Base-by-base conservation (phyloP, 495 filamentous ascomycete species). In the Apodospora peruviana region DNA sequence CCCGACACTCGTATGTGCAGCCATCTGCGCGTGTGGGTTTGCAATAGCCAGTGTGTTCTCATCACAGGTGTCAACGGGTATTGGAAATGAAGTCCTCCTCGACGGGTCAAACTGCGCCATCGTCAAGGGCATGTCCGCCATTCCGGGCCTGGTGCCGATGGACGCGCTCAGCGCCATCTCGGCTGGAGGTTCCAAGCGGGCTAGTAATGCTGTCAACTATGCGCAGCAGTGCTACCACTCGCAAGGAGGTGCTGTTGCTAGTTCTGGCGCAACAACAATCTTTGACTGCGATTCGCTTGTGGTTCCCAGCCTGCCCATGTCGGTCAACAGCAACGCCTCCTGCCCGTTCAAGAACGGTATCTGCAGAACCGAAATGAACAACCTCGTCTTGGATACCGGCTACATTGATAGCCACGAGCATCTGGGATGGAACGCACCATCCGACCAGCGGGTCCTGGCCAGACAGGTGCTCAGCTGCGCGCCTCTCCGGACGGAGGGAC, bases 391-490 rank as follows among this genome's bases (percentile, higher is more conserved):
- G 0, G 54, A 60, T 20, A 54, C 50, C 10, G 58, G 58, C 7
- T 41, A 24, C 22, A 17, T 60, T 10, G 48, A 52, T 43, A 57
- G 47, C 43, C 46, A 54, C 19, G 18, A 23, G 0, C 36, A 60
- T 32, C 34, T 60, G 5, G 58, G 58, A 16, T 17, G 57, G 18
- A 60, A 60, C 39, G 43, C 51, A 7, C 54, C 54, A 2, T n/a
- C 16, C 16, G 20, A 60, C 21, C 24, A 48, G 0, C 22, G 50
- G 23, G 37, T 55, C 12, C 22, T 38, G n/a, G 43, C 37, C 17
- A 18, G 58, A 27, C 23, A 44, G 3, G 44, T 57, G 5, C 27
- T 42, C n/a, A 47, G 45, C 10, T 60, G 58, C 38, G 53, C 58
- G 14, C 58, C 58, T 4, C 17, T 60, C 17, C 35, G 22, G 1